Evolutionary conservation across 257 asterid species (phyloP), one percentile per base, ranked within the genome.

Genomic region (Nicotiana obtusifolia): DNA sequence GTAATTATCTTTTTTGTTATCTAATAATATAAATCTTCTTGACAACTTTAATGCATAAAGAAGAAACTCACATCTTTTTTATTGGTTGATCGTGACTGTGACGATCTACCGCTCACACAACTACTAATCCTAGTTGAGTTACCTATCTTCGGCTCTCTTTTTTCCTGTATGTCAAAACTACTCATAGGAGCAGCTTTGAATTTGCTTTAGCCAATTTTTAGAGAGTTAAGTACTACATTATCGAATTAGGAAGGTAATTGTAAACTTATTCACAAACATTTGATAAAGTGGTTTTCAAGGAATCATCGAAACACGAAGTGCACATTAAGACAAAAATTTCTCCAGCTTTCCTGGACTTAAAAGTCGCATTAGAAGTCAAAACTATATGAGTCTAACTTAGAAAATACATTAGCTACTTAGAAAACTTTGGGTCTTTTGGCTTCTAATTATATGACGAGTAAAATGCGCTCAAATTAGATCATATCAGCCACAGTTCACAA

Each of bases 311-410:
- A 71, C 15, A 28, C 10, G 33, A 80, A 73, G 54, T 44, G 59
- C 60, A 44, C 78, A 71, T 44, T 41, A 14, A 10, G 52, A 84
- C 28, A 76, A 22, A 44, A 82, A 2, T 24, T 2, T 20, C 49
- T 76, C 80, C 71, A 76, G 64, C 26, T 35, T 56, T 76, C 26
- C 22, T 19, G 82, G 80, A 81, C 81, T 73, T 73, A 26, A 52
- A 41, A 47, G 64, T 15, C 16, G 59, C 19, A 52, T 1, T 35
- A 30, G 53, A 47, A 76, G 85, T 81, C 82, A 84, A 77, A 52
- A 15, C 16, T 14, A 71, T 26, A 10, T 10, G 20, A 64, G 61
- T 64, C 56, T 77, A 52, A 54, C 53, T 30, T 73, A 41, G 78
- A 69, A 26, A 69, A 69, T 3, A 69, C 78, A 7, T 19, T 9